Base-by-base conservation (phyloP, 1,284 basidiomycete species). In the Apiotrichum sp. region DNA sequence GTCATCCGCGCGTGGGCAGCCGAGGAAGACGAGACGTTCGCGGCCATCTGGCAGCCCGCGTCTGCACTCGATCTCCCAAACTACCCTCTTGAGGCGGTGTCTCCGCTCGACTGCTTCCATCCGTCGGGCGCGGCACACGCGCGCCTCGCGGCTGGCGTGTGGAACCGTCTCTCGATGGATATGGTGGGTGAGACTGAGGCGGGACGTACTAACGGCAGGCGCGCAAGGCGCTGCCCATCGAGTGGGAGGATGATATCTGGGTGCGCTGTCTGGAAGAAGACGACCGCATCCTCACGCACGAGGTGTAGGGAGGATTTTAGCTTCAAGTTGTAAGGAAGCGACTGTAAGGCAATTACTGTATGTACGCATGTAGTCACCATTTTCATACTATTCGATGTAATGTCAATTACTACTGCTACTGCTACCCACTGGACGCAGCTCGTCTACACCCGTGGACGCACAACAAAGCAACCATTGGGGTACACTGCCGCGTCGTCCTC, bases 21-120 rank as follows among this genome's bases (percentile, higher is more conserved):
- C 3, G 67, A 71, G 50, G 59, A 61, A 10, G 66, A 71, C 55
- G 39, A 41, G 4, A 57, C 52, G 9, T 76, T 77, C 52, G 75
- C 63, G 6, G 74, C 65, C 2, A 57, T 67, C 10, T 72, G 70
- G 67, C 76, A 78, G 61, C 75, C 75, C 0, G 70, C 69, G 6
- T 56, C 65, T 5, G 67, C 63, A 6, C 61, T 78, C 33, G 73
- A 76, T 42, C 64, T 77, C 4, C 65, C 60, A 4, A 57, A 66
- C 39, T 77, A 70, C 50, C 77, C 77, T 3, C 68, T 75, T 16
- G 64, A 70, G 42, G 72, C 74, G 2, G 58, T 78, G 5, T 72
- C 69, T 7, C 65, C 66, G n/a, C 61, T 72, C 6, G 77, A 78
- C 57, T 78, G 75, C 59, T 78, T 77, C 62, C 77, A 77, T 49